Evolutionary conservation across 257 asterid species (phyloP), one percentile per base, ranked within the genome.

Genomic region (Nicotiana noctiflora): DNA sequence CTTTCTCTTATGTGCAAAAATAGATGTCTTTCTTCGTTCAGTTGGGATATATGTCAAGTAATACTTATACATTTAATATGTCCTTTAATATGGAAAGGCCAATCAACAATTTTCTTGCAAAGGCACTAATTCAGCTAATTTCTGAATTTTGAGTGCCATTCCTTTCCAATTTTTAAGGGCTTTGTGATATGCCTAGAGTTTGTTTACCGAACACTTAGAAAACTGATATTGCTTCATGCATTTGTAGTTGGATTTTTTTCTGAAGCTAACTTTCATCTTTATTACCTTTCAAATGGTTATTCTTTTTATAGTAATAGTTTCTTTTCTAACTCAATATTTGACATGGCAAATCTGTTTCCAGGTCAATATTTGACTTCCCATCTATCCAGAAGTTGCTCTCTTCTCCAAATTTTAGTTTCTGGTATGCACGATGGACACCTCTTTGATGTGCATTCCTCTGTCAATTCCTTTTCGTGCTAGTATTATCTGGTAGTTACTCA

Each of bases 281-380:
- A 13, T 72, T 72, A 21, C 37, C 40, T 46, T 44, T 46, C 32
- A 15, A 21, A 13, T 72, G 52, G 77, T 46, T 72, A 46, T 72
- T 72, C 60, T 21, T 72, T 46, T 75, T 55, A 11, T 67, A 63
- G 18, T 62, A 79, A 18, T 40, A 62, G 15, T 82, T 65, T 11
- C 59, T 81, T 55, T 53, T 67, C 12, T 82, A 34, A 77, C 86
- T 53, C 72, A 70, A 82, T 14, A 60, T 82, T 53, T 72, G 21
- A 40, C 80, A 82, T 84, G 59, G 40, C 57, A 72, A 29, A 61
- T 81, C 77, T 81, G 79, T 82, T 86, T 62, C 53, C 90, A 95
- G 98, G 95, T 87, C 97, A 82, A 95, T 95, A 55, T 95, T 95
- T 87, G 97, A 95, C 85, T 95, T 95, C 86, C 89, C 89, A 85